Percentiles rank a stretch among this genome's conserved stretches.
phyloP scores from a whole-genome alignment of 495 filamentous ascomycete species.

The Hypoxylon lenormandii region DNA sequence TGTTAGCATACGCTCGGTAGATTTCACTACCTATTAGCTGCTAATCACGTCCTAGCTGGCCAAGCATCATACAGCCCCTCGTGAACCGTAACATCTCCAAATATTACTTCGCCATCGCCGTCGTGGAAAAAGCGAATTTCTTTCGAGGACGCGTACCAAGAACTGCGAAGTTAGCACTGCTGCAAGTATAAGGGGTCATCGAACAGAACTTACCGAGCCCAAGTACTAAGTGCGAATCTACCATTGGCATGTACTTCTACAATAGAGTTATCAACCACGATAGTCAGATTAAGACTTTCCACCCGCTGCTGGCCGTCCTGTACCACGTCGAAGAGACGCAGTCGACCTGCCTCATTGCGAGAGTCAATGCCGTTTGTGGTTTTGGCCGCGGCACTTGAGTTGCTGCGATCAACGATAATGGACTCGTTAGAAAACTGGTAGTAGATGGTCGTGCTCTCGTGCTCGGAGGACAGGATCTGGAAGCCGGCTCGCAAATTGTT shows the following conservation, averaged over 20 bases:
- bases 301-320: constrained; percentile 21
- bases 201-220: constrained; percentile 35
- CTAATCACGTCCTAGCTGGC: constrained; percentile 24
- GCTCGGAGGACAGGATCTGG: constrained; percentile 40
- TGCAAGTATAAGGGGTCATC: neutral
- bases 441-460: constrained; percentile 52
- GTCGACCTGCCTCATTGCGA: constrained; percentile 39
- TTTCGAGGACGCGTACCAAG: constrained; percentile 39
- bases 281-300: constrained; percentile 51
- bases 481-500: constrained; percentile 47
- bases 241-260: constrained; percentile 59
- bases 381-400: constrained; percentile 42
- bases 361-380: constrained; percentile 46
- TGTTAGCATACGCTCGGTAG: too few relatives aligned
- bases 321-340: constrained; percentile 45
- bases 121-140: constrained; percentile 46
- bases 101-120: constrained; percentile 29
- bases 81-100: constrained; percentile 39
- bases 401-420: constrained; percentile 48
- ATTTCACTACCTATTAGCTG: neutral
- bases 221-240: constrained; percentile 53
- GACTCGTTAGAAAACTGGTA: constrained; percentile 44
- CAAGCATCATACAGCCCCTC: constrained; percentile 43
- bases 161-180: constrained; percentile 31
- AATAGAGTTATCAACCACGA: constrained; percentile 58